Conservation (phyloP, 106 monocot species). For the Allium cepa region DNA sequence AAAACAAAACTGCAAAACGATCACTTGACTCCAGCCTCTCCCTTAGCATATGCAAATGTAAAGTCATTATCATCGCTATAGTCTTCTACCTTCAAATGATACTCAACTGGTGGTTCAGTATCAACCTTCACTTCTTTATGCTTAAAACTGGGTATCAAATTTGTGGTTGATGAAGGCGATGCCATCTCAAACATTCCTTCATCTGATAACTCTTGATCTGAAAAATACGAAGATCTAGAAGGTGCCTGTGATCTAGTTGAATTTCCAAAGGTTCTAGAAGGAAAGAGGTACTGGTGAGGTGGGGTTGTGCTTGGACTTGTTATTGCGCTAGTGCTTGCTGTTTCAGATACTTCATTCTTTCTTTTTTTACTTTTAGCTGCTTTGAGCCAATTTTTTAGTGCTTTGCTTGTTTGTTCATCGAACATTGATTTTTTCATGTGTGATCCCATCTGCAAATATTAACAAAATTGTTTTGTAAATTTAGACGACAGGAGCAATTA, state of each 20-base stretch:
- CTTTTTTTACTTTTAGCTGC: constrained; percentile 30
- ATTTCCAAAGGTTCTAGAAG: no score
- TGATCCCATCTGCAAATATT: constrained; percentile 54
- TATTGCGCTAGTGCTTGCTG: constrained; percentile 10
- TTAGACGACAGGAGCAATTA: not conserved
- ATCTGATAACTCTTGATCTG: constrained; percentile 18
- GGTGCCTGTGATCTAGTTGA: no score
- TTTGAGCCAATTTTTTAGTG: constrained; percentile 53
- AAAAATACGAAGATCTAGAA: not conserved
- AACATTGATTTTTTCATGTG: constrained; percentile 64
- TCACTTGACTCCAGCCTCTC: not conserved
- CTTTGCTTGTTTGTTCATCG: constrained; percentile 44
- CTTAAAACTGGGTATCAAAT: constrained; percentile 17
- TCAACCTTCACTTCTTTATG: not conserved
- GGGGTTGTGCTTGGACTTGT: constrained; percentile 21
- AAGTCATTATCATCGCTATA: constrained; percentile 8
- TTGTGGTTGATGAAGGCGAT: not conserved
- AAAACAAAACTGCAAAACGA: no score
- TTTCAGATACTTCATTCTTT: constrained; percentile 13
- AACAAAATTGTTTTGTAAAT: not conserved
- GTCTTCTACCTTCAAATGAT: not conserved
- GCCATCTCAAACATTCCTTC: not conserved
- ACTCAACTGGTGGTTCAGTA: not conserved
- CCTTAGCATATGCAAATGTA: not conserved
- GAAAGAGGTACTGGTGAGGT: constrained; percentile 1